Conservation (phyloP, 2,329 filamentous ascomycete genomes). For the Phyllachora maydis region DNA sequence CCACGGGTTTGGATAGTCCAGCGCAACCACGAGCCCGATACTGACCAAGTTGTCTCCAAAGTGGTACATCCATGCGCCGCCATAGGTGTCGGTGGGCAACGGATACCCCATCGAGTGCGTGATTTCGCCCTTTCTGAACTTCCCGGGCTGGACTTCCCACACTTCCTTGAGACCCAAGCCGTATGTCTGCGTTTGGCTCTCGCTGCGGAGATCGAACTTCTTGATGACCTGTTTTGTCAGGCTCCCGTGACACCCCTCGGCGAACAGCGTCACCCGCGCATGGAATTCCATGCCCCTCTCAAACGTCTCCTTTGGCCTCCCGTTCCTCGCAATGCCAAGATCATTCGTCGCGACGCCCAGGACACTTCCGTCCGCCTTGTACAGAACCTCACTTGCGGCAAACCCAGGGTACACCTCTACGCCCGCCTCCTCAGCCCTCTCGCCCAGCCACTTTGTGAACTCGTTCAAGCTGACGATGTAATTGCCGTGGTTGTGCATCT, state of each 20-base stretch:
- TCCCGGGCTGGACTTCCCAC: slow-evolving; percentile 87
- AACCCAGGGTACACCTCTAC: slow-evolving; percentile 96
- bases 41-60: slow-evolving; percentile 95
- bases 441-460: slow-evolving; percentile 86
- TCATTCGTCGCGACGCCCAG: slow-evolving; percentile 93
- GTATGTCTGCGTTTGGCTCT: slow-evolving; percentile 90
- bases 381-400: slow-evolving; percentile 81
- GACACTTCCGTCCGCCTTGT: slow-evolving; percentile 69
- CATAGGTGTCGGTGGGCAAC: slow-evolving; percentile 72
- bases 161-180: slow-evolving; percentile 90
- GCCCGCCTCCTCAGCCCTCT: slow-evolving; percentile 87
- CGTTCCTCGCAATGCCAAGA: slow-evolving; percentile 61
- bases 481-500: slow-evolving; percentile 97
- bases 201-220: slow-evolving; percentile 75
- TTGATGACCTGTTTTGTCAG: slow-evolving; percentile 87
- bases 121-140: slow-evolving; percentile 72
- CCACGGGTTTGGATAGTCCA: slow-evolving; percentile 96
- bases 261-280: slow-evolving; percentile 76
- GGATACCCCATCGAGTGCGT: slow-evolving; percentile 89
- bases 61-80: slow-evolving; percentile 98
- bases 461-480: slow-evolving; percentile 94
- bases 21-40: slow-evolving; percentile 73
- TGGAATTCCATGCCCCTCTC: slow-evolving; percentile 98
- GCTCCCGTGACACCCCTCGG: slow-evolving; percentile 88
- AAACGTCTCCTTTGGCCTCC: slow-evolving; percentile 74